Base-by-base conservation (phyloP, 345 rosid genomes). In the Moricandia arvensis region DNA sequence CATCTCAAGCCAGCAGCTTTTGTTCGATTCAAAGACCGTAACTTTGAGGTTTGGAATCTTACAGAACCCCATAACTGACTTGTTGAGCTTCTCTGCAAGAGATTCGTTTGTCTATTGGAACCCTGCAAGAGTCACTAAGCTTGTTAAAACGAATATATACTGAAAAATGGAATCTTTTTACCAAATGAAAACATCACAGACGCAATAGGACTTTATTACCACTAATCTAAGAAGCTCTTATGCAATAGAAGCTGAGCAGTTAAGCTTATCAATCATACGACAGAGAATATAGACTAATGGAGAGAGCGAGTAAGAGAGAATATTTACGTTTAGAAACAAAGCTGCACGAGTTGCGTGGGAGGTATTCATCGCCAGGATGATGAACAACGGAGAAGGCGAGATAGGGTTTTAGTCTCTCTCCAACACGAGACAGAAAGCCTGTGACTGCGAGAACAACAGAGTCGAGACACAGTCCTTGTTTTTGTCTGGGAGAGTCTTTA, bases 51-150 rank as follows among this genome's bases (percentile, higher is more conserved):
- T 72, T 58, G 60, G 37, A 60, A 66, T 66, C 79, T 59, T 41
- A 73, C 35, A 3, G 81, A 67, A 5, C 87, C 89, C 91, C 90
- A 83, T 4, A 89, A 67, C 10, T 80, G 85, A 59, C 59, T 61
- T 1, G 74, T 75, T 18, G 79, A 72, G 72, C 72, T 80, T 31
- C 81, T 35, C 35, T 81, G 81, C 70, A 89, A 59, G 66, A 87
- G 85, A 82, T 82, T 77, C 33, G 87, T 72, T 70, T 85, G 88
- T 75, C 94, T 81, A 16, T 74, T 65, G n/a, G 86, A 82, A 41
- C 91, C 91, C 94, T 89, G 87, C 75, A 78, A 77, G 3, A 62
- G 4, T 26, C 53, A 63, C 2, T 7, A 54, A 53, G 26, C 29
- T 68, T 51, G 51, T 45, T 5, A 51, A 72, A 61, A 31, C 53